Conservation (phyloP, 306 rosid species). For the Hylodesmum podocarpum region DNA sequence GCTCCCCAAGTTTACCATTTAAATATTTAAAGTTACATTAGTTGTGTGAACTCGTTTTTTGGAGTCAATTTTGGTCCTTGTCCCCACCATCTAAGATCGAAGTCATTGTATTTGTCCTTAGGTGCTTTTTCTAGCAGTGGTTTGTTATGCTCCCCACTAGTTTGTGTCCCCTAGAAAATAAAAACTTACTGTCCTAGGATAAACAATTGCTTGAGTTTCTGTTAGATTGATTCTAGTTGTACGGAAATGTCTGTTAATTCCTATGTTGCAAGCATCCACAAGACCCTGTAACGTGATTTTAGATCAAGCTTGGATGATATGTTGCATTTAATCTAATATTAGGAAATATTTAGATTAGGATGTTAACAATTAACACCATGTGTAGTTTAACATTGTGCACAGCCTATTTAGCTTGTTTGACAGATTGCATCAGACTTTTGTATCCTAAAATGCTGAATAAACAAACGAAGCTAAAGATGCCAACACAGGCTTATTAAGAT, state of each 20-base stretch:
- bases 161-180: background rate
- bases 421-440: background rate
- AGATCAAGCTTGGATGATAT: too few relatives aligned
- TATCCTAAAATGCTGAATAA: background rate
- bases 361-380: too few relatives aligned
- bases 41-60: background rate
- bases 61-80: background rate
- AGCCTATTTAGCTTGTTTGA: background rate
- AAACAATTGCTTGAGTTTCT: background rate
- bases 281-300: too few relatives aligned
- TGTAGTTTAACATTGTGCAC: background rate
- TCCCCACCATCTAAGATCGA: background rate
- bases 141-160: conserved; percentile 33
- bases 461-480: background rate
- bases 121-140: background rate
- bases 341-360: too few relatives aligned
- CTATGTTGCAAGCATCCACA: background rate
- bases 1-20: background rate
- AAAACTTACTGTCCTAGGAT: background rate
- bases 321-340: too few relatives aligned
- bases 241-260: background rate
- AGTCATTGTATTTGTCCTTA: background rate
- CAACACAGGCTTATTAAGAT: background rate
- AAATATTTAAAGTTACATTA: too few relatives aligned
- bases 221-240: background rate